Conservation (phyloP, 208 protist genomes). For the Leishmania tarentolae region DNA sequence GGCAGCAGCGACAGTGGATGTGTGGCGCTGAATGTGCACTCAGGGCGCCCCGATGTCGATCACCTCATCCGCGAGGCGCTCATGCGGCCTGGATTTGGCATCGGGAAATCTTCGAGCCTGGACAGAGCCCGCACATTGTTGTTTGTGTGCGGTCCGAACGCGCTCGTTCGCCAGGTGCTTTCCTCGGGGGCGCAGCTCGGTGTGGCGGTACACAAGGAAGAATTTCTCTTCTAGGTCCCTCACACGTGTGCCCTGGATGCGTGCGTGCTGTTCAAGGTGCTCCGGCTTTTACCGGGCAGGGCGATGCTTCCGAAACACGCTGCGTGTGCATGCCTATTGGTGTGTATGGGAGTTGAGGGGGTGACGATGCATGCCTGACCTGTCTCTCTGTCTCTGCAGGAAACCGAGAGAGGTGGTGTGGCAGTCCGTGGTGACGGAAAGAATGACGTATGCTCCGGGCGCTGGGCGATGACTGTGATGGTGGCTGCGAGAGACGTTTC, state of each 20-base stretch:
- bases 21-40: background rate
- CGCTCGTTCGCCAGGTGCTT: constrained; percentile 4
- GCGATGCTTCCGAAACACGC: background rate
- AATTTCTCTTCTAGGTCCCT: constrained; percentile 2
- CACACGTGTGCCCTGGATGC: background rate
- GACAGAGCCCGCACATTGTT: constrained; percentile 3
- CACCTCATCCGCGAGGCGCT: constrained; percentile 2
- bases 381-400: background rate
- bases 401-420: background rate
- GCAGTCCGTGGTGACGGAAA: background rate
- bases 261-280: background rate
- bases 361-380: background rate
- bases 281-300: background rate
- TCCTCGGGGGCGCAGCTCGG: background rate
- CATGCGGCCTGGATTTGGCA: background rate
- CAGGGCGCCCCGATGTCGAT: constrained; percentile 2
- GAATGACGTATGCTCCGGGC: background rate
- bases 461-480: background rate
- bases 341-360: background rate
- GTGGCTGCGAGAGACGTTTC: background rate
- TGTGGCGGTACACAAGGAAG: constrained; percentile 5
- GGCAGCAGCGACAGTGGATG: background rate
- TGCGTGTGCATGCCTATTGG: background rate
- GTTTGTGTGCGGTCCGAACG: constrained; percentile 9
- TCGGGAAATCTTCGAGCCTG: background rate